These are phyloP conservation scores for Talaromyces verruculosus DNA, from an alignment of 2,329 filamentous ascomycete genomes.

Conservation along the genomic window DNA sequence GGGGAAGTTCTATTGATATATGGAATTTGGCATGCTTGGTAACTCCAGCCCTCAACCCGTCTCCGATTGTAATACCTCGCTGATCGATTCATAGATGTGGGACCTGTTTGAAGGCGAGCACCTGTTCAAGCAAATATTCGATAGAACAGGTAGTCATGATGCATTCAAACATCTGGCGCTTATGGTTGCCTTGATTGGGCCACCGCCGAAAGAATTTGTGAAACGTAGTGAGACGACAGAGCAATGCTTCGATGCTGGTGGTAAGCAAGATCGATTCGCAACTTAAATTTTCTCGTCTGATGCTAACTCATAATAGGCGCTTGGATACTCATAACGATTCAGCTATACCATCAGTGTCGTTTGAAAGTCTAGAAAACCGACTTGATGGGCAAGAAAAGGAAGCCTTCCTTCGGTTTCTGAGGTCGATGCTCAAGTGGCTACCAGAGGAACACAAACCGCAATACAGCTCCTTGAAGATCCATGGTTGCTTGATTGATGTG, in stretches of 20 bases:
- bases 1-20: slow-evolving; percentile 51
- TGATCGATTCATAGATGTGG: slow-evolving; percentile 42
- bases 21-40: slow-evolving; percentile 54
- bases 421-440: slow-evolving; percentile 6
- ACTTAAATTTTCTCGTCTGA: too few relatives aligned
- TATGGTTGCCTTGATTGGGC: slow-evolving; percentile 31
- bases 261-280: slow-evolving; percentile 20
- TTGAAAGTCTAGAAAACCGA: neutral
- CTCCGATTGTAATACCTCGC: neutral
- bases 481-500: neutral
- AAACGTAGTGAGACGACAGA: slow-evolving; percentile 31
- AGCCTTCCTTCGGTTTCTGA: neutral
- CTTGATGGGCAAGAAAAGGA: neutral
- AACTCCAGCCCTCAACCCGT: neutral
- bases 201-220: slow-evolving; percentile 30
- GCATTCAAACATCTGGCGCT: slow-evolving; percentile 31
- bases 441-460: slow-evolving; percentile 1
- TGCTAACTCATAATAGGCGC: neutral
- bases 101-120: slow-evolving; percentile 49
- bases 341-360: neutral
- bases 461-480: neutral
- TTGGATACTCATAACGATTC: slow-evolving; percentile 1
- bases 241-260: slow-evolving; percentile 30
- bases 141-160: slow-evolving; percentile 26
- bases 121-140: slow-evolving; percentile 40